Conservation (phyloP, 129 eudicot genomes). For the Gnaphalium uliginosum region DNA sequence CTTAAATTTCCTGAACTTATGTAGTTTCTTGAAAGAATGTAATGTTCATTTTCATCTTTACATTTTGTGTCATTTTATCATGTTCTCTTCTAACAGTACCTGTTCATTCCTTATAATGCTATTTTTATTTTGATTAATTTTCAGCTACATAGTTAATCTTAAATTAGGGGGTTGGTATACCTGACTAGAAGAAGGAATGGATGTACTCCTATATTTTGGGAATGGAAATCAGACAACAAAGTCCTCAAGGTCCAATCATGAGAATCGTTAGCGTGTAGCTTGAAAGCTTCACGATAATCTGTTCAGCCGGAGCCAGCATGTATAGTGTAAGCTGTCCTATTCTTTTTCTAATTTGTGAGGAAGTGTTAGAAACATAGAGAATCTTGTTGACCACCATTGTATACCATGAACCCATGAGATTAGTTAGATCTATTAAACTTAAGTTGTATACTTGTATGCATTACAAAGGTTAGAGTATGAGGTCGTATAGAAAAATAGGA, state of each 20-base stretch:
- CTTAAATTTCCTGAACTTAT: too few relatives aligned
- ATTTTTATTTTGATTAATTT: not conserved
- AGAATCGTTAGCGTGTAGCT: not conserved
- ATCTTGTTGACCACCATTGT: not conserved
- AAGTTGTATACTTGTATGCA: not conserved
- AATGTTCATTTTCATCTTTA: not conserved
- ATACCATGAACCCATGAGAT: too few relatives aligned
- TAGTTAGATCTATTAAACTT: too few relatives aligned
- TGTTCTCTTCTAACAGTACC: not conserved
- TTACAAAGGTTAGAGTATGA: too few relatives aligned
- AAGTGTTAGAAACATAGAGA: not conserved
- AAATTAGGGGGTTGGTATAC: not conserved
- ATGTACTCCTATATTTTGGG: not conserved
- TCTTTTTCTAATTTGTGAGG: not conserved
- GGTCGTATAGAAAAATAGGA: too few relatives aligned
- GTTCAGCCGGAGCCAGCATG: not conserved
- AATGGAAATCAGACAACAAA: not conserved
- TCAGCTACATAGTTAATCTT: not conserved
- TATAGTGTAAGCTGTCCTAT: not conserved
- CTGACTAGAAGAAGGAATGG: not conserved
- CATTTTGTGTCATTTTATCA: not conserved
- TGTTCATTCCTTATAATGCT: not conserved
- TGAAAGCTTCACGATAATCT: slow-evolving; percentile 2
- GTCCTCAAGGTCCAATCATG: not conserved
- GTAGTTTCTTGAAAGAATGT: not conserved